phyloP scores from a whole-genome alignment of 2,329 filamentous ascomycete species.

The Aspergillus candidus region DNA sequence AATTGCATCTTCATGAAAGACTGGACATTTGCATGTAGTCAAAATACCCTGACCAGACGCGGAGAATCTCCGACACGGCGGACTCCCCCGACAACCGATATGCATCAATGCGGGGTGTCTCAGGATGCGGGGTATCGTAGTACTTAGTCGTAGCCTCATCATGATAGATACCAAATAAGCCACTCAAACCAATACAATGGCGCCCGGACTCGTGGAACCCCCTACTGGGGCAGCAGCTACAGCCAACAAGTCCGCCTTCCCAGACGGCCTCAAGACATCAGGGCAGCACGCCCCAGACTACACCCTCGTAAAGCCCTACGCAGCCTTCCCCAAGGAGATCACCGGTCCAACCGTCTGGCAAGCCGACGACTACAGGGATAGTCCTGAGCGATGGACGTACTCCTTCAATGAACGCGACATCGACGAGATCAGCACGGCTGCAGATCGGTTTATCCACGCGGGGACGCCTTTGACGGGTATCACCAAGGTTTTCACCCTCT shows the following conservation, averaged over 20 bases:
- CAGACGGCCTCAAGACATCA: conserved; percentile 61
- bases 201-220: no score
- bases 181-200: no score
- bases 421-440: conserved; percentile 58
- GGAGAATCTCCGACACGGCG: no score
- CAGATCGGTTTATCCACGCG: conserved; percentile 62
- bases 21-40: no score
- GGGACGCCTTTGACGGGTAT: conserved; percentile 67
- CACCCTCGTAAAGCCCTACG: conserved; percentile 58
- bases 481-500: conserved; percentile 41
- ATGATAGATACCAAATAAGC: no score
- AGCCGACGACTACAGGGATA: conserved; percentile 55
- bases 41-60: no score
- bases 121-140: no score
- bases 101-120: no score
- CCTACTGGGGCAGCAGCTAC: no score
- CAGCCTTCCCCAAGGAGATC: conserved; percentile 64
- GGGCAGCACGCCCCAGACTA: conserved; percentile 68
- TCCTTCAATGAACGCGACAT: conserved; percentile 61
- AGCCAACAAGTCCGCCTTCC: conserved; percentile 42
- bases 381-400: conserved; percentile 67
- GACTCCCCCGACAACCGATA: no score
- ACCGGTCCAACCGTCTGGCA: conserved; percentile 68
- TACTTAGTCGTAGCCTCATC: no score
- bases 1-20: no score